These are phyloP conservation scores for Simplicillium sp. DNA, from an alignment of 2,329 filamentous ascomycete genomes.

Conservation along the genomic window DNA sequence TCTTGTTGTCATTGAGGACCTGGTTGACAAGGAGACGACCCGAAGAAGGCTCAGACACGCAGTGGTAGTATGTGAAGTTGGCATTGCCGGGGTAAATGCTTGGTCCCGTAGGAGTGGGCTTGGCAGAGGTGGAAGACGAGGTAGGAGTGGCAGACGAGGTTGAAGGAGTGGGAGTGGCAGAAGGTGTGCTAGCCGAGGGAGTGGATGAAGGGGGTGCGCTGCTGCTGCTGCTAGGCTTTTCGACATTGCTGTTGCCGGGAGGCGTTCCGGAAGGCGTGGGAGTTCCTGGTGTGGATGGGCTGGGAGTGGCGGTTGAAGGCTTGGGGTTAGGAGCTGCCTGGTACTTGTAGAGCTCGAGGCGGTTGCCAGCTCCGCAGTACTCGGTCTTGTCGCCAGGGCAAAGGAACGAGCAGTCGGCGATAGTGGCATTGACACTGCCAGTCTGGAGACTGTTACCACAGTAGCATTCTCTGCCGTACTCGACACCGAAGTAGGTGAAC, in stretches of 20 bases:
- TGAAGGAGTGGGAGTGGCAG: neutral
- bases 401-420: conserved; percentile 22
- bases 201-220: conserved; percentile 2
- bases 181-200: neutral
- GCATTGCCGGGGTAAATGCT: conserved; percentile 21
- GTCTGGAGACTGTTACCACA: conserved; percentile 23
- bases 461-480: conserved; percentile 28
- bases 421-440: conserved; percentile 15
- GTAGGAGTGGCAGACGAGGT: conserved; percentile 1
- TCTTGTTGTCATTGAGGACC: conserved; percentile 16
- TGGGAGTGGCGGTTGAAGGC: neutral
- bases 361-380: conserved; percentile 23
- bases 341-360: conserved; percentile 22
- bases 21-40: conserved; percentile 21
- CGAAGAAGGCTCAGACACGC: conserved; percentile 20
- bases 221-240: conserved; percentile 2
- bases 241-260: neutral
- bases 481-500: conserved; percentile 20
- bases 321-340: neutral
- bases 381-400: conserved; percentile 21
- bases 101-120: conserved; percentile 14
- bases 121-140: conserved; percentile 6
- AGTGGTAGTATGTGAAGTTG: conserved; percentile 27
- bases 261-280: conserved; percentile 2
- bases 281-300: neutral